These are phyloP conservation scores for Inosperma sp. DNA, from an alignment of 768 basidiomycete species.

Conservation along the genomic window DNA sequence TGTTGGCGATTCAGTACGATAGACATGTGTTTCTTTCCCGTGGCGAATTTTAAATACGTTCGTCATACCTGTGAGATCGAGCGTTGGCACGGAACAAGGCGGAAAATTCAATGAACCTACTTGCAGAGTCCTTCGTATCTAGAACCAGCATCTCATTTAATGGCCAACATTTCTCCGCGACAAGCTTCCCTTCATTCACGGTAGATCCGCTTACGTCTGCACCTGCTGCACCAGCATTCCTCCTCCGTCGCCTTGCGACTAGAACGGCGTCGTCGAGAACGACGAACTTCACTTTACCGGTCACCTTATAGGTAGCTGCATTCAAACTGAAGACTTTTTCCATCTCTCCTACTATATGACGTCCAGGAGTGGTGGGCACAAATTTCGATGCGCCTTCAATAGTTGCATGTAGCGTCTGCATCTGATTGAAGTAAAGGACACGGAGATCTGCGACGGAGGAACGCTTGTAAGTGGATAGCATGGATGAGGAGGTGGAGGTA, in stretches of 20 bases:
- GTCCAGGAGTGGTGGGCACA: slow-evolving; percentile 83
- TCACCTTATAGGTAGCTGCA: slow-evolving; percentile 90
- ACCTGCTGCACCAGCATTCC: slow-evolving; percentile 48
- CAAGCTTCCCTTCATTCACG: slow-evolving; percentile 68
- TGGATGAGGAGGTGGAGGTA: slow-evolving; percentile 49
- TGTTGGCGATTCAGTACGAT: slow-evolving; percentile 71
- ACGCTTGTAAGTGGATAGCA: slow-evolving; percentile 50
- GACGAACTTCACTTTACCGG: slow-evolving; percentile 84
- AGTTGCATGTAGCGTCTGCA: slow-evolving; percentile 82
- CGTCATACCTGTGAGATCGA: slow-evolving; percentile 54
- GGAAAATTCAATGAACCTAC: slow-evolving; percentile 41
- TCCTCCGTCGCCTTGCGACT: slow-evolving; percentile 72
- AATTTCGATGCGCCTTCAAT: slow-evolving; percentile 96
- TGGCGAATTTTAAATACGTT: slow-evolving; percentile 95
- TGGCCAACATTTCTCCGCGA: slow-evolving; percentile 92
- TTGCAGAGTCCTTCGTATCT: slow-evolving; percentile 92
- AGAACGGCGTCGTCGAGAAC: slow-evolving; percentile 88
- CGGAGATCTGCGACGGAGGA: slow-evolving; percentile 96
- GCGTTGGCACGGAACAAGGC: slow-evolving; percentile 2
- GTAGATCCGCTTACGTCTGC: slow-evolving; percentile 37
- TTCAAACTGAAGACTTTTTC: slow-evolving; percentile 82
- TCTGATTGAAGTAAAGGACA: slow-evolving; percentile 90
- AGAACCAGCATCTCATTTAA: slow-evolving; percentile 91
- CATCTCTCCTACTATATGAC: slow-evolving; percentile 86
- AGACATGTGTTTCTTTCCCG: slow-evolving; percentile 92